Evolutionary conservation across 2,329 filamentous ascomycete genomes (phyloP).

Genomic region (Exophiala oligosperma): DNA sequence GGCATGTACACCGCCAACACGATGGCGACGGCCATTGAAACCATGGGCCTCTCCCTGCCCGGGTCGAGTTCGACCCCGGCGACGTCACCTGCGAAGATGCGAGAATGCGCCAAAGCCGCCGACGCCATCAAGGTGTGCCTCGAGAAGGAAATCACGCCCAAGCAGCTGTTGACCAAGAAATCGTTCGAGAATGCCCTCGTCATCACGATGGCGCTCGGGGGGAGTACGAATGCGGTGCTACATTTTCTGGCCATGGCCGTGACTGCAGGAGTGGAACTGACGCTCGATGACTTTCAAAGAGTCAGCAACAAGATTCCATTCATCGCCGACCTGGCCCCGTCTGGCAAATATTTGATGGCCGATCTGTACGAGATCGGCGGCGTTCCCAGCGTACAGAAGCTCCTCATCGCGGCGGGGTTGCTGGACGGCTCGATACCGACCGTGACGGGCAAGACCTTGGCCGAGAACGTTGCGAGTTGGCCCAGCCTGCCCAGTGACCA

Average conservation of each 20-base stretch:
- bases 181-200: conserved; percentile 87
- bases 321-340: conserved; percentile 81
- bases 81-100: conserved; percentile 76
- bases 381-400: conserved; percentile 80
- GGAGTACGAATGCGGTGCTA: conserved; percentile 83
- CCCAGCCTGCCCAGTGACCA: conserved; percentile 77
- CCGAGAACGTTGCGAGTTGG: conserved; percentile 75
- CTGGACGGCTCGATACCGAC: conserved; percentile 78
- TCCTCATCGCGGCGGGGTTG: conserved; percentile 73
- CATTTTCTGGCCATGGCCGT: conserved; percentile 90
- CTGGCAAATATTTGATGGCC: conserved; percentile 82
- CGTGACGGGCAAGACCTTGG: conserved; percentile 80
- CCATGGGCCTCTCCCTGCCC: conserved; percentile 79
- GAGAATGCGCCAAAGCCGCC: conserved; percentile 80
- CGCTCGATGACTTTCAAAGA: conserved; percentile 78
- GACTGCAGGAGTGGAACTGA: conserved; percentile 74
- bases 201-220: conserved; percentile 88
- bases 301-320: conserved; percentile 82
- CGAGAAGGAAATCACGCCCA: conserved; percentile 77
- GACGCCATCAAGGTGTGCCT: conserved; percentile 77
- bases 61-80: conserved; percentile 84
- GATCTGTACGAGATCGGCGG: conserved; percentile 85
- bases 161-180: conserved; percentile 74
- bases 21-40: conserved; percentile 88
- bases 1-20: conserved; percentile 94